These are phyloP conservation scores for Schizochytrium sp. DNA, from an alignment of 108 stramenopile species.

Conservation along the genomic window DNA sequence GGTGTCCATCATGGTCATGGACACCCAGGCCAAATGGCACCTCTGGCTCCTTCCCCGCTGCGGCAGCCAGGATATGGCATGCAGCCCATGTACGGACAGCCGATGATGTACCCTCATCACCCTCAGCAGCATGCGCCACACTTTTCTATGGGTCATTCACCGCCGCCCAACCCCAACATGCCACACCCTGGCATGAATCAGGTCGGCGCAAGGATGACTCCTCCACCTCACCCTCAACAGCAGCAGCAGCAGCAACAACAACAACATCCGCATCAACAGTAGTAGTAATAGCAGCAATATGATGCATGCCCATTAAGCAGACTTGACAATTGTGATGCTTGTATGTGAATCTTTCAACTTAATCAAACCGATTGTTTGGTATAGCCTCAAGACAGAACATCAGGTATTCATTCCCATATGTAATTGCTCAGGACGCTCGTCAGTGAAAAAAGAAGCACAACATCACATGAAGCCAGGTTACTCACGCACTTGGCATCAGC, in stretches of 20 bases:
- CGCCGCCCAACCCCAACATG: neutral
- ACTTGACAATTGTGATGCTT: too few relatives aligned
- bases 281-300: neutral
- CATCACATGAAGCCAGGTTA: too few relatives aligned
- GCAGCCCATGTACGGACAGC: conserved; percentile 1
- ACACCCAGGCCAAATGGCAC: neutral
- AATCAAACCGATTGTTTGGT: too few relatives aligned
- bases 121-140: neutral
- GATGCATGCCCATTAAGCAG: neutral
- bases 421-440: too few relatives aligned
- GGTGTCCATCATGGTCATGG: neutral
- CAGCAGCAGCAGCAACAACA: neutral
- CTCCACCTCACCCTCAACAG: neutral
- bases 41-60: neutral
- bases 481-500: too few relatives aligned
- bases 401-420: too few relatives aligned
- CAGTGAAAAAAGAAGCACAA: too few relatives aligned
- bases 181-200: neutral
- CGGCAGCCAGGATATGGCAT: neutral
- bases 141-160: neutral
- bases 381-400: too few relatives aligned
- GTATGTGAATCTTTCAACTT: too few relatives aligned
- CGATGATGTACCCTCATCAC: conserved; percentile 35
- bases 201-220: conserved; percentile 7
- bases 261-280: neutral